Evolutionary conservation across 805 yeast species (phyloP), one percentile per base, ranked within the genome.

Genomic region (Candida namnaoensis): DNA sequence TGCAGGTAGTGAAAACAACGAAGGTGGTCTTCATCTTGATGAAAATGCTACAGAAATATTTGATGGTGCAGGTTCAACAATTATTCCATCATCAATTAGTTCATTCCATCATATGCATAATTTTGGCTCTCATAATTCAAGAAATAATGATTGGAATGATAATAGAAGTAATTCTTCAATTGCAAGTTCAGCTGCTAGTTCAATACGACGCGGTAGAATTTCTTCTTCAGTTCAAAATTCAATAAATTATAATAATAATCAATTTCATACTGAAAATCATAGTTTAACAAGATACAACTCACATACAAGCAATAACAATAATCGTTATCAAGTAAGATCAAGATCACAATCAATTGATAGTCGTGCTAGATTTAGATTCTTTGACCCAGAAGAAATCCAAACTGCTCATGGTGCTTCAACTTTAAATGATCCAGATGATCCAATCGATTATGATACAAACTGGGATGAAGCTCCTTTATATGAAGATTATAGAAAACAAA

Each of bases 401-500:
- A 69, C 73, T 39, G 97, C 98, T 0, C 93, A 85, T 41, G 96
- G 96, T 38, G 72, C 91, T 1, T 85, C 96, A 2, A 82, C 91
- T 2, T 57, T 82, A 49, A 85, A 80, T 46, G 72, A 76, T 50
- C 69, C 72, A 9, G 57, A 49, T 32, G 49, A 47, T 2, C 72
- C 74, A 0, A 74, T 83, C 23, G 93, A 84, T 55, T 84, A 80
- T 53, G 82, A 84, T 54, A 79, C 86, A 7, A 71, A 77, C 49
- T 83, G 93, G 83, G 88, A 84, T 47, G 69, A 59, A 4, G 47
- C 53, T 5, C 64, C 64, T 6, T 54, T 75, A 27, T 72, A 76
- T 32, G 77, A 75, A 32, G 81, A 75, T 42, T 57, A 58, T 37
- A 48, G 62, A 38, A 45, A 66, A 14, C 60, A 53, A 50, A 69